Conservation (phyloP, 345 rosid genomes). For the Bruguiera parviflora region DNA sequence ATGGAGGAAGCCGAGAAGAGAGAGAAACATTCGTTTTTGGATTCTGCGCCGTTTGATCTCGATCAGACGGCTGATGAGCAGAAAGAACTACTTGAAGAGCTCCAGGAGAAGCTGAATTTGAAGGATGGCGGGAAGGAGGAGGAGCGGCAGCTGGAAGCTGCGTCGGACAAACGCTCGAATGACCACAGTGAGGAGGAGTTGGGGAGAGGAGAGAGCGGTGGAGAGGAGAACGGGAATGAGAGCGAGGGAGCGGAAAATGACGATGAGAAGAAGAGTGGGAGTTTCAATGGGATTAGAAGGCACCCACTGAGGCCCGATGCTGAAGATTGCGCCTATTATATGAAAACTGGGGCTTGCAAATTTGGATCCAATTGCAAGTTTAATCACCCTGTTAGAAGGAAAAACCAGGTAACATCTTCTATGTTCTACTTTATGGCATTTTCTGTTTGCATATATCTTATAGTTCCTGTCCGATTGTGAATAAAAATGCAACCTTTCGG, state of each 20-base stretch:
- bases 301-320: slow-evolving; percentile 74
- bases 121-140: neutral
- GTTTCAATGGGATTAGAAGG: neutral
- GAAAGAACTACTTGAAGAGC: neutral
- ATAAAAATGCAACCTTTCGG: neutral
- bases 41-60: neutral
- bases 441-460: neutral
- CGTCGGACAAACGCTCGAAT: slow-evolving; percentile 7
- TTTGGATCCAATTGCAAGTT: slow-evolving; percentile 84
- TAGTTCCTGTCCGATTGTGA: neutral
- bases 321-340: slow-evolving; percentile 76
- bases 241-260: slow-evolving; percentile 7
- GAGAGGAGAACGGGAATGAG: neutral
- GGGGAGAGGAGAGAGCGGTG: slow-evolving; percentile 11
- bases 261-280: neutral
- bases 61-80: neutral
- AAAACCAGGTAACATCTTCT: slow-evolving; percentile 43
- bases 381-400: slow-evolving; percentile 67
- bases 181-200: slow-evolving; percentile 7
- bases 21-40: no score
- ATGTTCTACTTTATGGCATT: neutral
- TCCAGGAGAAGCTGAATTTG: slow-evolving; percentile 3
- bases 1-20: slow-evolving; percentile 4
- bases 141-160: neutral
- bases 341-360: slow-evolving; percentile 81